Evolutionary conservation across 2,329 filamentous ascomycete species (phyloP), one percentile per base, ranked within the genome.

Genomic region (Ophiocordyceps camponoti-saundersi): DNA sequence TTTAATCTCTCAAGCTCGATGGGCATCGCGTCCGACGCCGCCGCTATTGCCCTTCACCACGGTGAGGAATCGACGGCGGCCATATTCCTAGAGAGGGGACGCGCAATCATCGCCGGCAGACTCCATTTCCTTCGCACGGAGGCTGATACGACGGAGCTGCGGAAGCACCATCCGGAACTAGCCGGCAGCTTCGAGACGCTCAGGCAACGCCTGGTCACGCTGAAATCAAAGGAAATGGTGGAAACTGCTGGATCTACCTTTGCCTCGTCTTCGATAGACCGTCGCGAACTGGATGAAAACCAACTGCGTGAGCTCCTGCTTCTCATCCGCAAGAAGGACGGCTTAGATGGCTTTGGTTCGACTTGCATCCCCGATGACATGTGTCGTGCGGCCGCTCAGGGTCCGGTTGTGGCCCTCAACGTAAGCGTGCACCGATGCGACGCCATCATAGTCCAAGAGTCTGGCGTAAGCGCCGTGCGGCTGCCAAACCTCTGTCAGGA

Each of bases 401-500:
- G 55, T 1, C 56, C 59, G 2, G 56, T 65, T 39, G 52, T 59
- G 8, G 44, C 61, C 11, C 45, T 64, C n/a, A 64, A 62, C 47
- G 48, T 57, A 1, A 61, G 57, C 45, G 0, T 8, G 1, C 48
- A 55, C 30, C 51, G 58, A 3, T 59, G 59, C 44, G 59, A 63
- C 50, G 61, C 60, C 1, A 29, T 64, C 2, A 47, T 63, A 13
- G 48, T 65, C 34, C 40, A 56, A 22, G 15, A 40, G 11, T 8
- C 48, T 42, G 18, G 43, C 5, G 51, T 59, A 12, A 47, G 48
- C 20, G 15, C 18, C 1, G 16, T 63, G n/a, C 16, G 29, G 6
- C 47, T 63, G 1, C 50, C 52, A 3, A 13, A 46, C 8, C 41
- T 59, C 6, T 47, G 22, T 15, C 46, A 20, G 20, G 42, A 41